Conservation (phyloP, 305 asterid species). For the Coffea humblotiana region DNA sequence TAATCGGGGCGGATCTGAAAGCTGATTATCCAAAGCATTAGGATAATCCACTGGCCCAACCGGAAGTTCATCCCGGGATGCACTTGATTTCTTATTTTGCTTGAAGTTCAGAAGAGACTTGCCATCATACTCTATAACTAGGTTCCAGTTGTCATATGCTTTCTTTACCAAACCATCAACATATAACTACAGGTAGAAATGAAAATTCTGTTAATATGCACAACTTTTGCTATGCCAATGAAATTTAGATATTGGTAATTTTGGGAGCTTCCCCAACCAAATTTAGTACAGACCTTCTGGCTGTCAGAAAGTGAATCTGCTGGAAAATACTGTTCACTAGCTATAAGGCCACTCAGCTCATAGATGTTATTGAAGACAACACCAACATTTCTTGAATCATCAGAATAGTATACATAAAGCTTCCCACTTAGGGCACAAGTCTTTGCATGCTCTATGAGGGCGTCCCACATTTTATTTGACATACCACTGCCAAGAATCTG, state of each 20-base stretch:
- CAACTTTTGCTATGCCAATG: not conserved
- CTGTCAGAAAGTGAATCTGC: constrained; percentile 62
- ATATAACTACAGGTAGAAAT: constrained; percentile 50
- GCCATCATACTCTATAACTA: constrained; percentile 94
- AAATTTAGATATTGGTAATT: not conserved
- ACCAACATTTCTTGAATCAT: constrained; percentile 74
- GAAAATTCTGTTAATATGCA: constrained; percentile 1
- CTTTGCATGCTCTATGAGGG: constrained; percentile 87
- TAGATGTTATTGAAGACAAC: constrained; percentile 86
- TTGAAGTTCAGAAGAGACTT: constrained; percentile 70
- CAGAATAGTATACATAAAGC: constrained; percentile 77
- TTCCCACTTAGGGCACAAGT: constrained; percentile 92
- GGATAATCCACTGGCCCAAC: constrained; percentile 59
- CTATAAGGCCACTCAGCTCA: constrained; percentile 84
- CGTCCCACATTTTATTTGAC: constrained; percentile 99
- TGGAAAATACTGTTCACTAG: constrained; percentile 49
- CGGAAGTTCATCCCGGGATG: constrained; percentile 47
- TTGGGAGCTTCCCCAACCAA: not conserved
- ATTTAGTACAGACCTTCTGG: constrained; percentile 50
- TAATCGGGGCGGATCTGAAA: constrained; percentile 47
- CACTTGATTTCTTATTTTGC: constrained; percentile 52
- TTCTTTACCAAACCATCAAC: constrained; percentile 88
- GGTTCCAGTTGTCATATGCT: constrained; percentile 90
- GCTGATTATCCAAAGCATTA: constrained; percentile 55
- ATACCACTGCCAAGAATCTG: constrained; percentile 97